Base-by-base conservation (phyloP, 2,329 filamentous ascomycete species). In the Colletotrichum lentis region DNA sequence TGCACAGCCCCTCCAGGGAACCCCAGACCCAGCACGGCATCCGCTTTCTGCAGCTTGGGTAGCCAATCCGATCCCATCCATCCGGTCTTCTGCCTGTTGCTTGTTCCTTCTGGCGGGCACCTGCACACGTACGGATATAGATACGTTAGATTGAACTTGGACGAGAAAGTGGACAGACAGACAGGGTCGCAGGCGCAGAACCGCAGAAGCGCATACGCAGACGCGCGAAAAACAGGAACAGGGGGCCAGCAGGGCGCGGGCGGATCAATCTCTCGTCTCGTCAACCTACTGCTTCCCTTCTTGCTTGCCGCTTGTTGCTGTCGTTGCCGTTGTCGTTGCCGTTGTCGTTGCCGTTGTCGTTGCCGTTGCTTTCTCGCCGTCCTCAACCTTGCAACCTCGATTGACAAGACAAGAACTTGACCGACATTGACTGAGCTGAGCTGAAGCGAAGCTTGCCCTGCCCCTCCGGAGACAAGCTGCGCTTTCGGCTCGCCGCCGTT, bases 1-100 rank as follows among this genome's bases (percentile, higher is more conserved):
- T 68, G 65, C 65, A 68, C 65, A 68, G 65, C 65, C 65, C 65
- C 65, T 65, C 62, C 55, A 56, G 35, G 62, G 50, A 68, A 65
- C 62, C 65, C 56, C 43, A 59, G 56, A 59, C 56, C 56, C 56
- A 60, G 65, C 35, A 65, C 62, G 43, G 62, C 61, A 68, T 68
- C 65, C 65, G 65, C 65, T 68, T 54, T 65, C 62, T 68, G 65
- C 55, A 65, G 62, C 55, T 55, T 44, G 39, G 39, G 20, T 56
- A 57, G 56, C 65, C 65, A 68, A 68, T 65, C 62, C 55, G 24
- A 46, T 50, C 27, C 35, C 37, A 49, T 14, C 20, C 35, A 49
- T 60, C 62, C 55, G 65, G 27, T 60, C 57, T 68, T 64, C 62
- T 65, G 62, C 62, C 65, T 65, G 55, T 56, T 56, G 65, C 49